Evolutionary conservation across 2,329 filamentous ascomycete species (phyloP), one percentile per base, ranked within the genome.

Genomic region (Pseudogymnoascus sp.): DNA sequence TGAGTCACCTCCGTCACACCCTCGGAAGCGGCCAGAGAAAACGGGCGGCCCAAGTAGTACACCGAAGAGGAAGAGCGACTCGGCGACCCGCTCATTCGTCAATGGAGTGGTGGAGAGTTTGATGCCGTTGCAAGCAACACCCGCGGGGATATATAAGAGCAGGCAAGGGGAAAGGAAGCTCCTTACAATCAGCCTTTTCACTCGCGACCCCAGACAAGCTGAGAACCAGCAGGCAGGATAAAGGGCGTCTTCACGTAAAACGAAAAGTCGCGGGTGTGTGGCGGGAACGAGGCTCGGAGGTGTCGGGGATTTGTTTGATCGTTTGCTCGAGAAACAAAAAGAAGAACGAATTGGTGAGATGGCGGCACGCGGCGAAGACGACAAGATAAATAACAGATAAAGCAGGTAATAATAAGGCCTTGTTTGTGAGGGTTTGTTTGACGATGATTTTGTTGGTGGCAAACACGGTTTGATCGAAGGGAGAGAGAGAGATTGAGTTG

Each of bases 1-100:
- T 52, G 45, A 52, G 45, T 52, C 45, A 52, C 45, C 45, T 52
- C 45, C 45, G 45, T 52, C 45, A 52, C 45, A 52, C 45, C 45
- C 27, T 52, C 45, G 45, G 45, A 52, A 52, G 45, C 45, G 45
- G 45, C 27, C 45, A 52, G 27, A 48, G 27, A 25, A 40, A 52
- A 52, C 25, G 27, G 45, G 45, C 27, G 8, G 27, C 45, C 45
- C 45, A 52, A 52, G 45, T 52, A 31, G 45, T 52, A 52, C 45
- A 52, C 45, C 45, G 45, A 52, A 31, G n/a, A 52, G 8, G 8
- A 8, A 10, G 13, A 52, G 45, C 27, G n/a, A 52, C 25, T 52
- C 45, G 45, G 45, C 18, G 45, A 52, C 45, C 45, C 45, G 45
- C 45, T 52, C 45, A 52, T 52, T 52, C 45, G 45, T 52, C 45